Percentiles rank a stretch among this genome's conserved stretches.
These are phyloP conservation scores for Pelargonium citronellum DNA, from an alignment of 441 rosid genomes.

Conservation along the genomic window DNA sequence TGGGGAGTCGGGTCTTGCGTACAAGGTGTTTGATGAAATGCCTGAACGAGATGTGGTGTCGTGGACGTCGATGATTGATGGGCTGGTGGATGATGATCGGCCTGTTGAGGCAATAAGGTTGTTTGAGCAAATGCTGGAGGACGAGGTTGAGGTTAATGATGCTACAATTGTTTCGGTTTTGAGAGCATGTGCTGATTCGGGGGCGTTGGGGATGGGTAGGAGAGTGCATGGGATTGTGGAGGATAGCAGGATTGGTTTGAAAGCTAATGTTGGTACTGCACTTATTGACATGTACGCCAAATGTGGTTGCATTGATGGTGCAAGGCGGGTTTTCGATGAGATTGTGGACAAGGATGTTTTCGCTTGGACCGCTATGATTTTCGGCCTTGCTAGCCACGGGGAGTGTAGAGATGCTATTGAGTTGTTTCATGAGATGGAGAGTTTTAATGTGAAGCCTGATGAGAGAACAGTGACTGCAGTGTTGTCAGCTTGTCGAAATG, in stretches of 20 bases:
- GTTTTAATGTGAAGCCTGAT: slow-evolving; percentile 6
- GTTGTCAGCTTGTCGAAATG: slow-evolving; percentile 40
- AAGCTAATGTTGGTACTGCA: slow-evolving; percentile 38
- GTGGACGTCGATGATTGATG: slow-evolving; percentile 24
- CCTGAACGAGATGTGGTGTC: slow-evolving; percentile 19
- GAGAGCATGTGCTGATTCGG: slow-evolving; percentile 23
- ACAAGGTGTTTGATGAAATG: slow-evolving; percentile 20
- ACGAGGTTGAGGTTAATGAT: slow-evolving; percentile 17
- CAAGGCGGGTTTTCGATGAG: slow-evolving; percentile 21
- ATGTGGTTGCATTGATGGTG: slow-evolving; percentile 35
- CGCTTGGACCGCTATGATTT: slow-evolving; percentile 50
- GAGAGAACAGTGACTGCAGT: slow-evolving; percentile 16
- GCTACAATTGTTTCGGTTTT: slow-evolving; percentile 20
- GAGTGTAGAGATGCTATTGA: slow-evolving; percentile 34
- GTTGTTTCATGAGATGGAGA: slow-evolving; percentile 12
- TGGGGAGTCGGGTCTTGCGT: slow-evolving; percentile 14
- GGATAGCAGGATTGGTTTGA: slow-evolving; percentile 40
- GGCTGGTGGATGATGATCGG: slow-evolving; percentile 20
- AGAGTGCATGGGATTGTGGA: slow-evolving; percentile 14
- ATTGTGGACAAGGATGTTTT: slow-evolving; percentile 17
- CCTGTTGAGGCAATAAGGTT: slow-evolving; percentile 20
- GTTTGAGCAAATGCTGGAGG: slow-evolving; percentile 19
- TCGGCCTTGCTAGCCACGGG: slow-evolving; percentile 38
- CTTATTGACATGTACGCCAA: slow-evolving; percentile 53
- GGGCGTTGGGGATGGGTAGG: slow-evolving; percentile 17